Base-by-base conservation (phyloP, 768 basidiomycete genomes). In the Suillus bovinus region DNA sequence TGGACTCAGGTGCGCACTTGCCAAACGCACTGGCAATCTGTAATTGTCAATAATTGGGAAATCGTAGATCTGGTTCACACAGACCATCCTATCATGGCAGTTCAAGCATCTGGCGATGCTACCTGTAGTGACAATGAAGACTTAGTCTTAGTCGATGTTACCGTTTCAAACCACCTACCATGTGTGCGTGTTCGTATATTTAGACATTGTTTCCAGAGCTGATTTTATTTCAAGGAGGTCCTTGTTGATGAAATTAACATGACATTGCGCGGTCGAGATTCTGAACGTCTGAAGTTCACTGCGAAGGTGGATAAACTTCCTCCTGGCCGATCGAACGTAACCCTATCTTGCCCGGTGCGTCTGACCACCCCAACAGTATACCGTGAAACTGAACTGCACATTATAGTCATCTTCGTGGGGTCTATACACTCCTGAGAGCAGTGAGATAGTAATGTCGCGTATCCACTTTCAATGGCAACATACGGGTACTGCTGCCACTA, bases 301-400 rank as follows among this genome's bases (percentile, higher is more conserved):
- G 66, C 78, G 1, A 72, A 77, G 4, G 67, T 76, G 0, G 68
- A 78, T 22, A 72, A 70, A 3, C 75, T 96, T 29, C 69, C 76
- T 1, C 79, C 88, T 0, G 95, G 94, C 7, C 76, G 77, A 53
- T 89, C 86, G 24, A 66, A 70, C 1, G 67, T 91, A 41, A 82
- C 77, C 0, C 72, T 94, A 44, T 88, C 84, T 67, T 95, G 89
- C 70, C 82, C 90, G 9, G 95, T 96, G 72, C 67, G 90, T 75
- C 44, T 42, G 7, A 10, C 34, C 17, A 16, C 36, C 41, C 53
- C 7, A 44, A 61, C 62, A 36, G 63, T 52, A 31, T 14, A 13
- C 49, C 17, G 58, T 61, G 17, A 14, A 34, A 60, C 55, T 29
- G 24, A 59, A n/a, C 57, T 16, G 53, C 4, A 16, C 14, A 60